Percentiles rank a stretch among this genome's conserved stretches.
Conservation (phyloP, 116 monocot genomes). For the Cymodocea nodosa region DNA sequence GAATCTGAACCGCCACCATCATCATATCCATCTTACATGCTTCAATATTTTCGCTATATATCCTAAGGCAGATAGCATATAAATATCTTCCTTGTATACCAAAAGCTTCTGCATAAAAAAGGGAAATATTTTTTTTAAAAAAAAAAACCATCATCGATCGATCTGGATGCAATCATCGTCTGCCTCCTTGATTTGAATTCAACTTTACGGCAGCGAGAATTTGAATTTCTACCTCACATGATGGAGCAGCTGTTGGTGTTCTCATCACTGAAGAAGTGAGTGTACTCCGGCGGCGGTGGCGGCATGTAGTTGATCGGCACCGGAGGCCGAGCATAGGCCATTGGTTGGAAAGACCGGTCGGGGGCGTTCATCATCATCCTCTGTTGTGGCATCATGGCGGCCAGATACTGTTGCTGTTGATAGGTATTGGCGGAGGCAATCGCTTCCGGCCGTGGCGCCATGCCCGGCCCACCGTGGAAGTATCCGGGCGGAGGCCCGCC, state of each 20-base stretch:
- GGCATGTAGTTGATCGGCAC: slow-evolving; percentile 21
- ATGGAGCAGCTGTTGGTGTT: slow-evolving; percentile 24
- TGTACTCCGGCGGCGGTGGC: slow-evolving; percentile 26
- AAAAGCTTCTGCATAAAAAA: neutral
- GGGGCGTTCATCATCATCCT: slow-evolving; percentile 50
- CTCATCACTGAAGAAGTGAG: slow-evolving; percentile 61
- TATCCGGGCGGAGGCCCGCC: slow-evolving; percentile 11
- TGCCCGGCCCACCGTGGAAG: slow-evolving; percentile 10
- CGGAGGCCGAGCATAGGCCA: slow-evolving; percentile 29
- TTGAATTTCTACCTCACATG: slow-evolving; percentile 15
- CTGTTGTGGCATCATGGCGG: slow-evolving; percentile 44
- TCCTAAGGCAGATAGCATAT: neutral
- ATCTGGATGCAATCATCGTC: no score
- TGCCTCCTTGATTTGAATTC: neutral
- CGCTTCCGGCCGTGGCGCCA: slow-evolving; percentile 9
- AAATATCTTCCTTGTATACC: neutral
- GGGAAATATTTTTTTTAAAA: neutral
- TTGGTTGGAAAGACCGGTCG: slow-evolving; percentile 21
- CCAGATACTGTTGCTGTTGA: slow-evolving; percentile 38
- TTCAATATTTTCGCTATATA: neutral
- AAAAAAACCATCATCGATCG: neutral
- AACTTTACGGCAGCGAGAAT: neutral
- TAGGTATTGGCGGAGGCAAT: slow-evolving; percentile 21
- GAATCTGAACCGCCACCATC: no score
- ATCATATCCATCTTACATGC: neutral